phyloP scores from a whole-genome alignment of 495 filamentous ascomycete species.

The Xylaria bambusicola region DNA sequence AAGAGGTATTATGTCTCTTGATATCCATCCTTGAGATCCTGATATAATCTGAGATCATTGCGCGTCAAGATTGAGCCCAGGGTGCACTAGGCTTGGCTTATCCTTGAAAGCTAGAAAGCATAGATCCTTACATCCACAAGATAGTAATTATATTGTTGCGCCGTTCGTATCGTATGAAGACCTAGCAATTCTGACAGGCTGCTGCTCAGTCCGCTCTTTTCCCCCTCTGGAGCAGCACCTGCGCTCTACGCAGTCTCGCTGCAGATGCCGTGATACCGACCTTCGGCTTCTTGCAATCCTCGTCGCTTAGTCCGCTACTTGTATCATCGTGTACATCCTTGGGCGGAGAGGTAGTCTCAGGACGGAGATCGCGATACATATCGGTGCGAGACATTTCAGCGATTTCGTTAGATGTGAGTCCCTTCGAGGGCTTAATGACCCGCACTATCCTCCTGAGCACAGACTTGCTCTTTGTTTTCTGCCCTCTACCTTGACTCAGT shows the following conservation, averaged over 20 bases:
- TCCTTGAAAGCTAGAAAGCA: neutral
- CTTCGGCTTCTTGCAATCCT: conserved; percentile 18
- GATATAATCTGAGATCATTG: no score
- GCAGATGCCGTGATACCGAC: conserved; percentile 24
- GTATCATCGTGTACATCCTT: neutral
- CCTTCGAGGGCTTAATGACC: conserved; percentile 2
- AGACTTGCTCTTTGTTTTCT: neutral
- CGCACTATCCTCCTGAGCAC: conserved; percentile 4
- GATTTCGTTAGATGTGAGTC: no score
- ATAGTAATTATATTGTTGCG: no score
- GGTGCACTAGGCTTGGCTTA: neutral
- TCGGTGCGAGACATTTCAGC: no score
- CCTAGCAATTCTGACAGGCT: no score
- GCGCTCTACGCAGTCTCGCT: conserved; percentile 28
- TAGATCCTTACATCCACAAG: no score
- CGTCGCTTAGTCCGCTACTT: conserved; percentile 16
- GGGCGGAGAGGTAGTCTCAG: neutral
- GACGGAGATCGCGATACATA: conserved; percentile 6
- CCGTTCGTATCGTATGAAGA: no score
- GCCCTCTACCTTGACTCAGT: neutral
- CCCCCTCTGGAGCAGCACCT: conserved; percentile 18
- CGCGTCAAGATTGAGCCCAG: no score
- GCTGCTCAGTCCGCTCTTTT: neutral
- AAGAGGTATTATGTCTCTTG: no score
- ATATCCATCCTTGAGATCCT: no score